phyloP scores from a whole-genome alignment of 305 asterid genomes.

The Salvia sclarea region DNA sequence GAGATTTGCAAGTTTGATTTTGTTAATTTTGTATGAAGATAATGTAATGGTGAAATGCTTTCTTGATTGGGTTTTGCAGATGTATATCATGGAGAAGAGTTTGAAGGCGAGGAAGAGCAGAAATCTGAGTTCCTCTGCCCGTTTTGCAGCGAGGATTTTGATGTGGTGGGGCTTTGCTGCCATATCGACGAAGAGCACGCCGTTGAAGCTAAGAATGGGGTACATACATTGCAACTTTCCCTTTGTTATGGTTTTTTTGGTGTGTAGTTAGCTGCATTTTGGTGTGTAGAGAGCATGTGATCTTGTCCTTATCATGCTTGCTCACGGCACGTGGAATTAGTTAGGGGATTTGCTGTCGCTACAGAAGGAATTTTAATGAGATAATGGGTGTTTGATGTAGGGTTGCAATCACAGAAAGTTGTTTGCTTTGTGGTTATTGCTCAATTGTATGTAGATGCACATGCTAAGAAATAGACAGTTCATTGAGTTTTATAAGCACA shows the following conservation, averaged over 20 bases:
- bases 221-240: slow-evolving; percentile 28
- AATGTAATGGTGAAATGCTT: slow-evolving; percentile 1
- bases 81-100: slow-evolving; percentile 60
- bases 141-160: slow-evolving; percentile 82
- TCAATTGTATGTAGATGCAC: neutral
- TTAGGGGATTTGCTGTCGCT: neutral
- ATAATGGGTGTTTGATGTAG: neutral
- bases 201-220: slow-evolving; percentile 81
- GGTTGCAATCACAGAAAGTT: neutral
- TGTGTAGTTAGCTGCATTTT: neutral
- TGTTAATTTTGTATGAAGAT: slow-evolving; percentile 9
- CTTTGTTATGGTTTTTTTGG: neutral
- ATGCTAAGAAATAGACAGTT: neutral
- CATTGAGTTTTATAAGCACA: neutral
- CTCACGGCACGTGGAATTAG: neutral
- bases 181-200: slow-evolving; percentile 87
- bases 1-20: neutral
- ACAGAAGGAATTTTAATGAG: neutral
- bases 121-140: slow-evolving; percentile 76
- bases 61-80: slow-evolving; percentile 40
- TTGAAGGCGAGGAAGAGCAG: slow-evolving; percentile 59
- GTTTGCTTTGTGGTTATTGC: neutral
- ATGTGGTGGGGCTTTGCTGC: slow-evolving; percentile 86
- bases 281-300: neutral
- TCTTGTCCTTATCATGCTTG: neutral